These are phyloP conservation scores for Lathyrus oleraceus DNA, from an alignment of 306 rosid genomes.

Conservation along the genomic window DNA sequence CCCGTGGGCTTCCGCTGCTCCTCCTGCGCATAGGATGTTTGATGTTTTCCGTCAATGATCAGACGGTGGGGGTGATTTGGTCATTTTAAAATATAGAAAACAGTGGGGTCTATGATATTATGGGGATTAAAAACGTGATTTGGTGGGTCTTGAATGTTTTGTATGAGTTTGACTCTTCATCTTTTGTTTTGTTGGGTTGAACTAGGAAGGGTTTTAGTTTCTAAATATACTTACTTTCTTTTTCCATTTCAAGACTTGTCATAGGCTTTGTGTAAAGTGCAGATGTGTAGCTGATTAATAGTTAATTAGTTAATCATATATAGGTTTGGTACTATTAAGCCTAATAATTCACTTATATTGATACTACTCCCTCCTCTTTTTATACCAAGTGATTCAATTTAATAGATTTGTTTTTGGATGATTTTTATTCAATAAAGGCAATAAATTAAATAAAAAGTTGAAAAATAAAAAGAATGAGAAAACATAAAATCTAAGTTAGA, in stretches of 20 bases:
- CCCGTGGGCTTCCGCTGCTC: conserved; percentile 33
- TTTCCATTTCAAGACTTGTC: not conserved
- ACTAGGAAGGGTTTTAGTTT: conserved; percentile 13
- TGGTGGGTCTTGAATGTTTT: conserved; percentile 43
- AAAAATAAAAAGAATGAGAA: no score
- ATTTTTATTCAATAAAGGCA: no score
- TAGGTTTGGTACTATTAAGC: not conserved
- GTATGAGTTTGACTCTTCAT: conserved; percentile 34
- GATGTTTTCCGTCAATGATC: conserved; percentile 40
- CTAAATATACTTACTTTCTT: not conserved
- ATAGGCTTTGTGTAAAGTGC: conserved; percentile 3
- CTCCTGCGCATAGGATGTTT: conserved; percentile 24
- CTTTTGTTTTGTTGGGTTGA: conserved; percentile 24
- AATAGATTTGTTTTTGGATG: no score
- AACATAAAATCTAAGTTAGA: no score
- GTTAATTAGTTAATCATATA: not conserved
- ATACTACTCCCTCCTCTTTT: no score
- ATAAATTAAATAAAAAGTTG: no score
- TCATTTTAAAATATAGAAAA: not conserved
- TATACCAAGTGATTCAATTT: no score
- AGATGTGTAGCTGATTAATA: not conserved
- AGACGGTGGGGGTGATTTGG: conserved; percentile 21
- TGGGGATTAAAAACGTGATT: conserved; percentile 24
- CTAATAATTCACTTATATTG: not conserved
- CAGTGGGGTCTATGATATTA: conserved; percentile 7